phyloP scores from a whole-genome alignment of 2,329 filamentous ascomycete species.

The Leptographium procerum region DNA sequence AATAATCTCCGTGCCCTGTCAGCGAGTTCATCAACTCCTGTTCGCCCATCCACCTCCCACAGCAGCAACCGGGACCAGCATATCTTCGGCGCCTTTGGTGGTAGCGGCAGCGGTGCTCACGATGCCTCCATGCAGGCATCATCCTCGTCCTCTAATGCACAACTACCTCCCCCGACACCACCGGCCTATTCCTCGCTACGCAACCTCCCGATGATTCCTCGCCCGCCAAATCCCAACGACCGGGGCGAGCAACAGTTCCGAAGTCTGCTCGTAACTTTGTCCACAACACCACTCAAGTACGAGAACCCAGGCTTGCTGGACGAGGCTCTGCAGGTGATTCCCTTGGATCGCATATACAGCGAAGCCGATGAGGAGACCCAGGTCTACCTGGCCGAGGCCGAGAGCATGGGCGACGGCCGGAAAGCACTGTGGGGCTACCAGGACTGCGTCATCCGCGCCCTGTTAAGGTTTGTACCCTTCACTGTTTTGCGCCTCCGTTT shows the following conservation, averaged over 20 bases:
- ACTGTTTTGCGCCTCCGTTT: not conserved
- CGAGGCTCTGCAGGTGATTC: slow-evolving; percentile 77
- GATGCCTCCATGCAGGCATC: not conserved
- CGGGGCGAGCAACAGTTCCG: slow-evolving; percentile 63
- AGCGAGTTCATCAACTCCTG: slow-evolving; percentile 18
- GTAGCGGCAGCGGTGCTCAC: not conserved
- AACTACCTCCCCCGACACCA: slow-evolving; percentile 20
- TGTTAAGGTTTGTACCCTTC: slow-evolving; percentile 55
- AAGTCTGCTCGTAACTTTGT: slow-evolving; percentile 74
- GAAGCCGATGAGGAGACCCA: slow-evolving; percentile 92
- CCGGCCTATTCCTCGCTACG: slow-evolving; percentile 37
- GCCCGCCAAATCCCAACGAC: slow-evolving; percentile 53
- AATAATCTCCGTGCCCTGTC: slow-evolving; percentile 32
- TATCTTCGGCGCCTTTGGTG: not conserved
- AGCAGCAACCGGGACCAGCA: slow-evolving; percentile 19
- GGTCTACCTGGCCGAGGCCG: slow-evolving; percentile 75
- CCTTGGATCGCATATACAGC: slow-evolving; percentile 80
- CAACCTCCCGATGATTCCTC: slow-evolving; percentile 50
- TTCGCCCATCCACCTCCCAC: slow-evolving; percentile 35
- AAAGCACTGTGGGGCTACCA: slow-evolving; percentile 93
- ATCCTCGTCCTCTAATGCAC: not conserved
- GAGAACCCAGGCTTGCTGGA: slow-evolving; percentile 93
- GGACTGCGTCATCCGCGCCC: slow-evolving; percentile 83
- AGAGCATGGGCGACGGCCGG: slow-evolving; percentile 69
- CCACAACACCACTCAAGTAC: slow-evolving; percentile 81